Conservation (phyloP, 2,329 filamentous ascomycete genomes). For the Penicillium rolfsii region DNA sequence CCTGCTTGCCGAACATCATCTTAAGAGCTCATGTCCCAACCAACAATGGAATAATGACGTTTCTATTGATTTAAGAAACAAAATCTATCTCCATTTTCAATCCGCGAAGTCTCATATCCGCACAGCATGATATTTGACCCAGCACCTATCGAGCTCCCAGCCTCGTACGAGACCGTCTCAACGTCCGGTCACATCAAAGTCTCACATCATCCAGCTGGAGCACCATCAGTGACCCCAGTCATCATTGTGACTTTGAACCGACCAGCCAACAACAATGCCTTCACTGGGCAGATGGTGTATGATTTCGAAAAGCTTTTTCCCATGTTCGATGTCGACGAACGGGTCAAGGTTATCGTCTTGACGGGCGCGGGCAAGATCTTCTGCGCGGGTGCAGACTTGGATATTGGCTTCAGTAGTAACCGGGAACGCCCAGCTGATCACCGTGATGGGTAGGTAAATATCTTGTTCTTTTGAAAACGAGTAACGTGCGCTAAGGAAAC, state of each 20-base stretch:
- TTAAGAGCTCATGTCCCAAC: not conserved
- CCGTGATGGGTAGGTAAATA: slow-evolving; percentile 53
- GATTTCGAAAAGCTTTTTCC: slow-evolving; percentile 45
- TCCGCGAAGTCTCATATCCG: not conserved
- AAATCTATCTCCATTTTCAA: not conserved
- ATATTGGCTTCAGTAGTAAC: slow-evolving; percentile 52
- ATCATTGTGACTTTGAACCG: slow-evolving; percentile 58
- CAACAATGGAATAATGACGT: not conserved
- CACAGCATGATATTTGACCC: slow-evolving; percentile 29
- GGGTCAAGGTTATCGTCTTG: slow-evolving; percentile 59
- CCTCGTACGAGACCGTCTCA: slow-evolving; percentile 26
- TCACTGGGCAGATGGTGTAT: slow-evolving; percentile 56
- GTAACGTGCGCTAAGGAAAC: slow-evolving; percentile 33
- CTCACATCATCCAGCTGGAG: slow-evolving; percentile 46
- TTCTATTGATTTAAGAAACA: not conserved
- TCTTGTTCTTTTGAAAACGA: not conserved
- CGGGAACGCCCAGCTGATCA: slow-evolving; percentile 53
- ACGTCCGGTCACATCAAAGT: slow-evolving; percentile 41
- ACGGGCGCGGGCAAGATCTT: slow-evolving; percentile 52
- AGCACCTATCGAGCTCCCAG: slow-evolving; percentile 23
- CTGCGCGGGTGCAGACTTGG: slow-evolving; percentile 62
- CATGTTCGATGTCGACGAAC: slow-evolving; percentile 55
- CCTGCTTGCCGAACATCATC: slow-evolving; percentile 4
- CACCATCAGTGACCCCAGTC: slow-evolving; percentile 54
- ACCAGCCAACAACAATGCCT: slow-evolving; percentile 62